Evolutionary conservation across 257 asterid species (phyloP), one percentile per base, ranked within the genome.

Genomic region (Petunia secreta): DNA sequence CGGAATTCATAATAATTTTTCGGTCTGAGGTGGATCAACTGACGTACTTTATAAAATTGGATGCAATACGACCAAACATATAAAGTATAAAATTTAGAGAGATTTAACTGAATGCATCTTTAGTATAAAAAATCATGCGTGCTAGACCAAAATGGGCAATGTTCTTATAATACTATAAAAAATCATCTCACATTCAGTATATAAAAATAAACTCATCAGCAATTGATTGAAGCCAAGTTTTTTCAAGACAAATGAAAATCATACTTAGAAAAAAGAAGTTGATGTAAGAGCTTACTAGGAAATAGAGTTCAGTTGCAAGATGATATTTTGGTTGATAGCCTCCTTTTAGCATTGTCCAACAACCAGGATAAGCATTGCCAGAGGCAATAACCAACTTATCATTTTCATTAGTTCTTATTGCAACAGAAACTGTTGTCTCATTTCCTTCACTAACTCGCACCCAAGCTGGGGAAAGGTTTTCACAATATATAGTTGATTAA

Each of bases 271-370:
- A 10, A 53, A 53, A 59, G 65, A 59, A 59, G 39, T 6, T n/a
- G 39, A 59, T 59, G 38, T 16, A 50, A 25, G 77, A 43, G 16
- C 77, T 71, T 71, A 71, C 77, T 48, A 71, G 43, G 4, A 71
- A 71, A 71, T 71, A 50, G 25, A 71, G n/a, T 14, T 71, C 77
- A 2, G 60, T 71, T 71, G 4, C 25, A 25, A 71, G 77, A 71
- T 59, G 25, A 71, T 9, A 48, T 71, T 71, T 60, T 25, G 77
- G 59, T 71, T 71, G 77, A 48, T 46, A 71, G 25, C 77, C 77
- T 71, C 77, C 77, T 71, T 71, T 71, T 25, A 71, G 77, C 77
- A 71, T 71, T 15, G 77, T 71, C 77, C 77, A 71, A 71, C 77
- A 71, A 71, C 60, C 60, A 71, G 77, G 60, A 46, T 48, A 46